Evolutionary conservation across 441 rosid species (phyloP), one percentile per base, ranked within the genome.

Genomic region (Populus hybrid): DNA sequence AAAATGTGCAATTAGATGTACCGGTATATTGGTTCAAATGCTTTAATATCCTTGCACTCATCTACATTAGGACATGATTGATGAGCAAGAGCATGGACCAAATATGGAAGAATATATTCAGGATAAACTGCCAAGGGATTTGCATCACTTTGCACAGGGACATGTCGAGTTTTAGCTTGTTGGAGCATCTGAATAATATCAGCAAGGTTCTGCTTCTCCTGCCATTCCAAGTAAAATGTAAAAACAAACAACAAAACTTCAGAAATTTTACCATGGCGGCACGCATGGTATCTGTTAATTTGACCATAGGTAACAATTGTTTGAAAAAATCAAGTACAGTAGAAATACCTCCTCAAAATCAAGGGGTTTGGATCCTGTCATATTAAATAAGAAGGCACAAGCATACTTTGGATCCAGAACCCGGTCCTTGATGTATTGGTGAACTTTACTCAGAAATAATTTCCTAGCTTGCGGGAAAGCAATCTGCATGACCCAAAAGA

Each of bases 51-150:
- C 91, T 90, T 92, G 94, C 96, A 90, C 75, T 92, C 91, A 32
- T 93, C 96, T 42, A 87, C 78, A 69, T 88, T 80, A 69, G 99
- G 98, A 84, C 97, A 95, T 78, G 89, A 93, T 78, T 84, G 91
- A 88, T 94, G 98, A 42, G 99, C 98, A 80, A 97, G 92, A 74
- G 85, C 83, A 81, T 97, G 98, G 81, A 97, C 92, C 85, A 89
- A 77, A 81, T 90, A 90, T 5, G 98, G 88, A n/a, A 94, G 90
- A 75, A 95, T 85, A 80, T 85, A 78, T 74, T 97, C 94, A 59
- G 98, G 95, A 86, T 89, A 87, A 61, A 82, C 83, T 67, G 84
- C 74, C 18, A 76, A 84, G 67, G 91, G 75, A 86, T 83, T 90
- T 68, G 89, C 80, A 88, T 95, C 98, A 87, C 88, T 81, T 77